Evolutionary conservation across 495 filamentous ascomycete genomes (phyloP).

Genomic region (Penicillium roqueforti): DNA sequence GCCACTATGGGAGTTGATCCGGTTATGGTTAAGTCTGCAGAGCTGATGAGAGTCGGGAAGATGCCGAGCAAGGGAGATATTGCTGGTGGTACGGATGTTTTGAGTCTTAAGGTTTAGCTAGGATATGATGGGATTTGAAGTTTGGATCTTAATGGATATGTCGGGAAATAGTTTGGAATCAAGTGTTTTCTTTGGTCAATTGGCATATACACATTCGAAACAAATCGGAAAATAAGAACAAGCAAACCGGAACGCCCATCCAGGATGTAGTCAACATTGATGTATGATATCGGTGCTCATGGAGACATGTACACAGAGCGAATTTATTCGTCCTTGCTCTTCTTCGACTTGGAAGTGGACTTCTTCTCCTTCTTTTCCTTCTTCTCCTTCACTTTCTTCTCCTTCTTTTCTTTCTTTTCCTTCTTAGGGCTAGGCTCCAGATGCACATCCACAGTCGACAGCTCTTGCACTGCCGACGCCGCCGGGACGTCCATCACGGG

Average conservation of each 20-base stretch:
- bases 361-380: conserved; percentile 22
- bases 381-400: conserved; percentile 25
- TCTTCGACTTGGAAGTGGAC: conserved; percentile 17
- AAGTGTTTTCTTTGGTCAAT: conserved; percentile 7
- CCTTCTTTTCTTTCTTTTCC: conserved; percentile 18
- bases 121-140: conserved; percentile 31
- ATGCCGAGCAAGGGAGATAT: conserved; percentile 84
- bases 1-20: conserved; percentile 90
- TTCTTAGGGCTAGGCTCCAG: conserved; percentile 13
- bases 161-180: conserved; percentile 5
- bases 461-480: conserved; percentile 11
- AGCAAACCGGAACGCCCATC: conserved; percentile 27
- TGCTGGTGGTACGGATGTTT: conserved; percentile 65
- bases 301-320: conserved; percentile 4
- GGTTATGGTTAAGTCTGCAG: conserved; percentile 73
- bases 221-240: conserved; percentile 12
- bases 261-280: conserved; percentile 16
- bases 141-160: background rate
- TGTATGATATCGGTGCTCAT: conserved; percentile 8
- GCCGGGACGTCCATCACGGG: conserved; percentile 19
- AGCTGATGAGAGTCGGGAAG: conserved; percentile 75
- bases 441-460: conserved; percentile 18
- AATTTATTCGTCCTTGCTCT: conserved; percentile 24
- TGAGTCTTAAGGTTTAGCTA: conserved; percentile 42
- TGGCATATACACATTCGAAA: conserved; percentile 25